These are phyloP conservation scores for Cymbidium sinense DNA, from an alignment of 106 monocot genomes.

Conservation along the genomic window DNA sequence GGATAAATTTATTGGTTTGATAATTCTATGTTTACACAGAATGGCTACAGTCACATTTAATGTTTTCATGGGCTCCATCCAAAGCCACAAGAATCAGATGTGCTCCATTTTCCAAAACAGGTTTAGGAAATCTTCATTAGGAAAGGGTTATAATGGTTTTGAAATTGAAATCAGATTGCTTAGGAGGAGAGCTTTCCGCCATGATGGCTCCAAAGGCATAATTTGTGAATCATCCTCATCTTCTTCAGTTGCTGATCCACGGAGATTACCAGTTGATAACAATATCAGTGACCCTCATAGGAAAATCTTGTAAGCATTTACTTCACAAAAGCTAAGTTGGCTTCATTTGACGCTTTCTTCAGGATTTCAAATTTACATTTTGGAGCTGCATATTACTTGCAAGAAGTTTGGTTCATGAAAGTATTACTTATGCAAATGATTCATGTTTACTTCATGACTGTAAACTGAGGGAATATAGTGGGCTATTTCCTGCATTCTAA, in stretches of 20 bases:
- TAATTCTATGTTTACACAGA: constrained; percentile 7
- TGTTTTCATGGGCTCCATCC: constrained; percentile 20
- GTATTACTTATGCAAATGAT: not conserved
- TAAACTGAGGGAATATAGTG: not conserved
- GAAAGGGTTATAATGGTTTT: constrained; percentile 24
- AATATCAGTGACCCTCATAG: constrained; percentile 24
- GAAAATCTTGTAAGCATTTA: constrained; percentile 55
- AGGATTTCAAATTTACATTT: not conserved
- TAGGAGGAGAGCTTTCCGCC: constrained; percentile 12
- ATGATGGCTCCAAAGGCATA: constrained; percentile 20
- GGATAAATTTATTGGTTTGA: not conserved
- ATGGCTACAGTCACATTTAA: constrained; percentile 32
- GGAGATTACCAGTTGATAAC: constrained; percentile 20
- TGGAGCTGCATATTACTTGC: not conserved
- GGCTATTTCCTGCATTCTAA: not conserved
- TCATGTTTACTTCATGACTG: too few species aligned
- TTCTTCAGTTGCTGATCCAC: constrained; percentile 40
- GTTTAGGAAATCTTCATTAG: constrained; percentile 9
- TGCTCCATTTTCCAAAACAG: not conserved
- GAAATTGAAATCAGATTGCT: constrained; percentile 14
- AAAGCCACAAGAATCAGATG: constrained; percentile 1
- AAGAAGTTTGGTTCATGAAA: not conserved
- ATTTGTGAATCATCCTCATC: constrained; percentile 36
- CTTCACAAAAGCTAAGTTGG: not conserved
- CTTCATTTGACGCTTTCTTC: not conserved